Conservation (phyloP, 148 eudicot genomes). For the Polygonum aviculare region DNA sequence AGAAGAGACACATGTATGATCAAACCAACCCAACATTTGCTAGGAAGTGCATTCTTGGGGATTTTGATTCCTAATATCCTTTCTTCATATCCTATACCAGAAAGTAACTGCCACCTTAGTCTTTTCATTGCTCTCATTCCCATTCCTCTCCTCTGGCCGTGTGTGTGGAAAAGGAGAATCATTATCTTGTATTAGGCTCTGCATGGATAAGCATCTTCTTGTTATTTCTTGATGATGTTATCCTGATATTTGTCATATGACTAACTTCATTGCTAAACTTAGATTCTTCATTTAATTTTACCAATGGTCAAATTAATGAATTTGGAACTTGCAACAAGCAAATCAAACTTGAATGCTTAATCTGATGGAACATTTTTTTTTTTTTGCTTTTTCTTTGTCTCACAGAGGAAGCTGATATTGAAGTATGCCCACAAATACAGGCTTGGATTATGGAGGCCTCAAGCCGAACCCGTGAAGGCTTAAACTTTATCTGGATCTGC, state of each 20-base stretch:
- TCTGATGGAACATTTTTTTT: not conserved
- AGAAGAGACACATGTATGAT: not conserved
- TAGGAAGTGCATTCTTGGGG: not conserved
- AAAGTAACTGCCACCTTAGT: not conserved
- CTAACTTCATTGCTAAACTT: not conserved
- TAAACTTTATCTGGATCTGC: constrained; percentile 8
- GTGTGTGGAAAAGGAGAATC: not conserved
- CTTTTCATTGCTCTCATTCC: not conserved
- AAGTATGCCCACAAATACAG: constrained; percentile 58
- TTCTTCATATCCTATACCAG: not conserved
- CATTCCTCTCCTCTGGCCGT: too few relatives aligned
- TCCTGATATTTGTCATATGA: not conserved
- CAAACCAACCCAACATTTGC: not conserved
- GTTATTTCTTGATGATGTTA: not conserved
- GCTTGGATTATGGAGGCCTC: constrained; percentile 76
- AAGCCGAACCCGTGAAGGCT: constrained; percentile 41
- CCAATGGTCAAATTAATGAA: not conserved
- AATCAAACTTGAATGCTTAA: not conserved
- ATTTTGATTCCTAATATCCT: not conserved
- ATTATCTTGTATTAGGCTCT: not conserved
- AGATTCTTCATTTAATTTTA: not conserved
- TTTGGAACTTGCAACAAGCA: not conserved
- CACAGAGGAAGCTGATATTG: constrained; percentile 54
- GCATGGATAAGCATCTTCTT: not conserved
- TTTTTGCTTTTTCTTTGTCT: not conserved